These are phyloP conservation scores for Cydonia oblonga DNA, from an alignment of 331 rosid species.

Conservation along the genomic window DNA sequence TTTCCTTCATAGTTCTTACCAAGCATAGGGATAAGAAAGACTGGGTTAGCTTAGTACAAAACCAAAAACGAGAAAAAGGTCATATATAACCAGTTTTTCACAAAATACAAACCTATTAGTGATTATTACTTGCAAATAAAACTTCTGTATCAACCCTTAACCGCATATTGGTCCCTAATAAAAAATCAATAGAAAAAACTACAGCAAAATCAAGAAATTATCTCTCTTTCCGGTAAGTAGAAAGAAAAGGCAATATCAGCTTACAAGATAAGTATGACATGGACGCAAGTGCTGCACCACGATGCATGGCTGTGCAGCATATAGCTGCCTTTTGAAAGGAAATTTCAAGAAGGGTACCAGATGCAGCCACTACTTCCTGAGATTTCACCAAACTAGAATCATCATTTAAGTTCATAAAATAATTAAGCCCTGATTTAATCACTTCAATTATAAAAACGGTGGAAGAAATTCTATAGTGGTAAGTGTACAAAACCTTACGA, in stretches of 20 bases:
- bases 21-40: background rate
- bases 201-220: background rate
- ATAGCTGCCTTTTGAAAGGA: conserved; percentile 89
- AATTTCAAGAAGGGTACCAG: conserved; percentile 72
- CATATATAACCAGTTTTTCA: background rate
- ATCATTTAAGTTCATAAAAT: background rate
- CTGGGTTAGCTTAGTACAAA: background rate
- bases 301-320: conserved; percentile 98
- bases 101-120: background rate
- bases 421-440: background rate
- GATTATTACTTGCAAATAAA: background rate
- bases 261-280: conserved; percentile 96
- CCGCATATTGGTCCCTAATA: background rate
- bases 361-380: conserved; percentile 71
- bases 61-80: background rate
- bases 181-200: background rate
- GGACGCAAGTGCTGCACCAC: conserved; percentile 95
- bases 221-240: background rate
- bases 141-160: background rate
- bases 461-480: background rate
- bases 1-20: background rate
- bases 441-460: background rate
- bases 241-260: conserved; percentile 7
- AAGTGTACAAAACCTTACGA: conserved; percentile 46
- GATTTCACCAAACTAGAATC: conserved; percentile 16